Percentiles rank a stretch among this genome's conserved stretches.
phyloP scores from a whole-genome alignment of 1,284 basidiomycete genomes.

The Mrakiaceae sp. region DNA sequence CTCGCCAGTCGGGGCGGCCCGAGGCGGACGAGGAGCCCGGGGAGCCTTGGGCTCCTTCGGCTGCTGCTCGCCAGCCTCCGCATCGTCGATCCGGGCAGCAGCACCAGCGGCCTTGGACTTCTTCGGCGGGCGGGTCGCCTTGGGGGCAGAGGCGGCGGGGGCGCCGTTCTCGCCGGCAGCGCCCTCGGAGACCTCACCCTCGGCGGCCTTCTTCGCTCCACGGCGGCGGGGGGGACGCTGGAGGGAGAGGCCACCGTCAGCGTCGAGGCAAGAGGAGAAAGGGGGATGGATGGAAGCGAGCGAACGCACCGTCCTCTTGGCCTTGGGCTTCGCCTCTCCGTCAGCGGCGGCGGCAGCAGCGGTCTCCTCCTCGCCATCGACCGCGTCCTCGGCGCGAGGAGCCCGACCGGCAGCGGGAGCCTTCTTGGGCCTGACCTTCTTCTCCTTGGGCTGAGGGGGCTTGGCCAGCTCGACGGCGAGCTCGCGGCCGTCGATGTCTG shows the following conservation, averaged over 20 bases:
- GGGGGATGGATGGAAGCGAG: not conserved
- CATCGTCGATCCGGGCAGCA: slow-evolving; percentile 20
- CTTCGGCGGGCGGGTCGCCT: slow-evolving; percentile 7
- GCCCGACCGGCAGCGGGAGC: slow-evolving; percentile 66
- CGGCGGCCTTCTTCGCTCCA: slow-evolving; percentile 59
- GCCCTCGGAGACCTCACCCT: slow-evolving; percentile 24
- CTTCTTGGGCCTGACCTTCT: slow-evolving; percentile 46
- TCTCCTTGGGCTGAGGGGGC: slow-evolving; percentile 67
- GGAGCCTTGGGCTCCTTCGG: slow-evolving; percentile 49
- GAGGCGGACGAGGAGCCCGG: slow-evolving; percentile 53
- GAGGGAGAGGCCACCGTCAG: not conserved
- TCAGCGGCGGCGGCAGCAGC: slow-evolving; percentile 17
- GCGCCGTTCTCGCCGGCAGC: not conserved
- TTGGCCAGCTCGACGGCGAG: slow-evolving; percentile 80
- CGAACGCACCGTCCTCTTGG: slow-evolving; percentile 16
- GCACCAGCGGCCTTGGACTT: slow-evolving; percentile 23
- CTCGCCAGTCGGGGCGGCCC: slow-evolving; percentile 67
- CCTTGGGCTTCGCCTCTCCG: slow-evolving; percentile 14
- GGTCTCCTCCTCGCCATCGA: slow-evolving; percentile 35
- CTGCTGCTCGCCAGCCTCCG: slow-evolving; percentile 34
- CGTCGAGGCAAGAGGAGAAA: not conserved
- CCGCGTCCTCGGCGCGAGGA: slow-evolving; percentile 69
- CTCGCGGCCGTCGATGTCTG: slow-evolving; percentile 62
- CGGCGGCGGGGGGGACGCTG: slow-evolving; percentile 26
- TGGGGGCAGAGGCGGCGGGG: slow-evolving; percentile 4